Conservation (phyloP, 108 stramenopile genomes). For the Pseudonitzschia delicatissima region DNA sequence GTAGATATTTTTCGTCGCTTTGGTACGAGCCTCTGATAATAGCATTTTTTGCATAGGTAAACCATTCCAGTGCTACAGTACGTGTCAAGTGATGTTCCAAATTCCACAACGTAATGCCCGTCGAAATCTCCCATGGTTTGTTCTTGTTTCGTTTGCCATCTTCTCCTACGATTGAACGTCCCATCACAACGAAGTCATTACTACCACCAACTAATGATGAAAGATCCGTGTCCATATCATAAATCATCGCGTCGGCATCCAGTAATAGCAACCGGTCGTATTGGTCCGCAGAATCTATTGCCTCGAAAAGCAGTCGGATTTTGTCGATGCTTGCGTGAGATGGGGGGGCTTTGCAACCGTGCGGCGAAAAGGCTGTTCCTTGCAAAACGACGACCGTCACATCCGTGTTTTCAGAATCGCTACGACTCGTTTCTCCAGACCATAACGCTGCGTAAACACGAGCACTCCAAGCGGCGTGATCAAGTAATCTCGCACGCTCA, state of each 20-base stretch:
- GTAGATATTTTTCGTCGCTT: slow-evolving; percentile 23
- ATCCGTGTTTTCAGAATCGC: not conserved
- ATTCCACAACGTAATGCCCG: slow-evolving; percentile 29
- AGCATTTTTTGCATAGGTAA: slow-evolving; percentile 15
- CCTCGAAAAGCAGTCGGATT: slow-evolving; percentile 19
- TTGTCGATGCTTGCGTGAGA: slow-evolving; percentile 19
- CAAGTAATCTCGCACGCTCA: slow-evolving; percentile 11
- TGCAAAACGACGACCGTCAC: slow-evolving; percentile 21
- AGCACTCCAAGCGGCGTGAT: slow-evolving; percentile 14
- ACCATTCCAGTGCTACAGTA: slow-evolving; percentile 26
- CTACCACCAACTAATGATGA: slow-evolving; percentile 1
- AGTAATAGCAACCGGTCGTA: slow-evolving; percentile 26
- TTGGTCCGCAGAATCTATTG: slow-evolving; percentile 12
- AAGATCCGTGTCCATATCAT: slow-evolving; percentile 20
- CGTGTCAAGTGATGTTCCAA: slow-evolving; percentile 17
- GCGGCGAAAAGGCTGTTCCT: slow-evolving; percentile 24
- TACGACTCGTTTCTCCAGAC: not conserved
- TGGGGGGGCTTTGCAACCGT: slow-evolving; percentile 14
- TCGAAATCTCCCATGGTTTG: slow-evolving; percentile 6
- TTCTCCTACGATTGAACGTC: slow-evolving; percentile 6
- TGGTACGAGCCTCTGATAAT: slow-evolving; percentile 3
- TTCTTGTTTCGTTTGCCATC: slow-evolving; percentile 15
- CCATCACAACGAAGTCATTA: slow-evolving; percentile 20
- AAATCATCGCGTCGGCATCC: slow-evolving; percentile 25
- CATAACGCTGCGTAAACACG: slow-evolving; percentile 14